Percentiles rank a stretch among this genome's conserved stretches.
phyloP scores from a whole-genome alignment of 148 eudicot species.

The Talinum fruticosum region DNA sequence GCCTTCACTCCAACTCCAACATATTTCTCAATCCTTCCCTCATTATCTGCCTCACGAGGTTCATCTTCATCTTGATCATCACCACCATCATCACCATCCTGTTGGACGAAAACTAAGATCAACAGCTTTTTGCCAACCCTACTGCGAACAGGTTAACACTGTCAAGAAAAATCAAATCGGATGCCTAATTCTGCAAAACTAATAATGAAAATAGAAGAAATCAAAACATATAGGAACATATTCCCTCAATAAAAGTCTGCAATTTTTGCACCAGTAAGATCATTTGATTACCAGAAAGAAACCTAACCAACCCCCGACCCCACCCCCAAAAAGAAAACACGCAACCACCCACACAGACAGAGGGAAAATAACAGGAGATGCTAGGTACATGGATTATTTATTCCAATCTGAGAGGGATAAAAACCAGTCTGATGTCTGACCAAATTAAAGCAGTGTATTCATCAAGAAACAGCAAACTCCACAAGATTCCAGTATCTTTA shows the following conservation, averaged over 20 bases:
- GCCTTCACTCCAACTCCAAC: conserved; percentile 99
- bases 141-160: not conserved
- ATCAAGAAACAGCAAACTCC: not conserved
- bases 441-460: not conserved
- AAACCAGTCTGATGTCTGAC: not conserved
- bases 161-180: no score
- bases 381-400: not conserved
- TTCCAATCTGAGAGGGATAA: not conserved
- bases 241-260: not conserved
- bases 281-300: no score
- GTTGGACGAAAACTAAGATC: conserved; percentile 16
- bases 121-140: no score
- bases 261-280: not conserved
- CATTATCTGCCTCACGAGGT: conserved; percentile 68
- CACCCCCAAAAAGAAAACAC: not conserved
- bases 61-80: conserved; percentile 89
- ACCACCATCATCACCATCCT: conserved; percentile 89
- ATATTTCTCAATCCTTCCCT: conserved; percentile 95
- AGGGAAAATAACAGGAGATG: not conserved
- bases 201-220: not conserved
- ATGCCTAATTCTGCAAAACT: not conserved
- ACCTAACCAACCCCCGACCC: no score
- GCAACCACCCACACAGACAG: not conserved
- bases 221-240: not conserved
- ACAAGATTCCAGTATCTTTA: no score